phyloP scores from a whole-genome alignment of 2,329 filamentous ascomycete genomes.

The Diplodia sapinea region DNA sequence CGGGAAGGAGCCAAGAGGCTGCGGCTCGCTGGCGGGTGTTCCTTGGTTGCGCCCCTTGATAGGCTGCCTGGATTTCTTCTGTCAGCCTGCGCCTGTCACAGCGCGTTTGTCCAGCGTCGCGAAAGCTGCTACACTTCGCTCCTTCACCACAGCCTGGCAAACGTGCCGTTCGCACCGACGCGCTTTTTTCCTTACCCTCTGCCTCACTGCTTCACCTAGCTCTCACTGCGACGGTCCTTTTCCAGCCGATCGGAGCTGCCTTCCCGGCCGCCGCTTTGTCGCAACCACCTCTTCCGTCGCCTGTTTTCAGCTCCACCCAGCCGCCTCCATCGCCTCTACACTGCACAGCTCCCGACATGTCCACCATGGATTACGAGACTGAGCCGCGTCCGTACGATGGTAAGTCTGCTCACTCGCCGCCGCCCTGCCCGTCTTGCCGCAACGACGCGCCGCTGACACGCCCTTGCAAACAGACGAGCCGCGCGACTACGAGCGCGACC shows the following conservation, averaged over 20 bases:
- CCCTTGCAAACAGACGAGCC: slow-evolving; percentile 55
- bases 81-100: slow-evolving; percentile 29
- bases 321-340: slow-evolving; percentile 18
- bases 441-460: slow-evolving; percentile 30
- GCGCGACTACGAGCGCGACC: slow-evolving; percentile 68
- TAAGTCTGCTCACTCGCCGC: slow-evolving; percentile 49
- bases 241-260: slow-evolving; percentile 28
- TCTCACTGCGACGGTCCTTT: slow-evolving; percentile 24
- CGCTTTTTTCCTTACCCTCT: slow-evolving; percentile 15
- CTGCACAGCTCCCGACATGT: slow-evolving; percentile 40
- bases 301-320: slow-evolving; percentile 31
- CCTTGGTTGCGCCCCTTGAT: slow-evolving; percentile 27
- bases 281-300: slow-evolving; percentile 28
- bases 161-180: slow-evolving; percentile 26
- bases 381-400: slow-evolving; percentile 70
- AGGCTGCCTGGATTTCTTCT: slow-evolving; percentile 10
- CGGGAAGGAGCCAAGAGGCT: slow-evolving; percentile 24
- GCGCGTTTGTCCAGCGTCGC: slow-evolving; percentile 28
- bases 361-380: slow-evolving; percentile 69
- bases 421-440: slow-evolving; percentile 24
- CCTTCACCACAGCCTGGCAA: slow-evolving; percentile 27
- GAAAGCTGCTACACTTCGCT: slow-evolving; percentile 25
- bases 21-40: slow-evolving; percentile 25
- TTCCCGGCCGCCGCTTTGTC: slow-evolving; percentile 27
- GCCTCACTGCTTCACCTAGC: slow-evolving; percentile 14